Evolutionary conservation across 1,284 basidiomycete genomes (phyloP).

Genomic region (Caloboletus inedulis): DNA sequence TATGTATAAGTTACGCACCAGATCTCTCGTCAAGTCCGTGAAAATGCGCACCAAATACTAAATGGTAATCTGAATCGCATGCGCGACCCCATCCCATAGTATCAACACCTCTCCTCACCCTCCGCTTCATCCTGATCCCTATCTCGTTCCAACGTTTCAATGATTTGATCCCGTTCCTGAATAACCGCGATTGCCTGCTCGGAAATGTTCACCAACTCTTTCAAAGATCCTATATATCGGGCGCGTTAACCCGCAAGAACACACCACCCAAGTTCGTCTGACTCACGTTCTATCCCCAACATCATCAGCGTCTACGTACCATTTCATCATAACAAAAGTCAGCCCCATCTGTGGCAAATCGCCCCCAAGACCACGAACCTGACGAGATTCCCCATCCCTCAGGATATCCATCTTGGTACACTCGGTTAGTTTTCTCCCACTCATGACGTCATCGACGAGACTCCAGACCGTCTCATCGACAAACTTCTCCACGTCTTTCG

Average conservation of each 20-base stretch:
- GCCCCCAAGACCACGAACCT: constrained; percentile 36
- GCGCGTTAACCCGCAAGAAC: not conserved
- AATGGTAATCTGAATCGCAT: not conserved
- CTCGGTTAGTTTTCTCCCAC: constrained; percentile 38
- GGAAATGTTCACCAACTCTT: constrained; percentile 22
- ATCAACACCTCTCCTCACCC: not conserved
- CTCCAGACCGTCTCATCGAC: constrained; percentile 40
- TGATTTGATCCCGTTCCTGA: constrained; percentile 21
- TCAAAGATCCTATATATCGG: constrained; percentile 23
- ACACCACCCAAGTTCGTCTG: not conserved
- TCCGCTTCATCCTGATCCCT: constrained; percentile 2
- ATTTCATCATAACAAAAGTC: not conserved
- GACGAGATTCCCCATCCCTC: constrained; percentile 46
- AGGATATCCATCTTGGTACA: constrained; percentile 46
- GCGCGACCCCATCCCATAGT: too few species aligned
- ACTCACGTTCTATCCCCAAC: constrained; percentile 54
- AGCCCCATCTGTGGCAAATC: not conserved
- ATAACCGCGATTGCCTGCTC: constrained; percentile 23
- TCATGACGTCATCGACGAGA: constrained; percentile 50
- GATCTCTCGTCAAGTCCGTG: not conserved
- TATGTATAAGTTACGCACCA: not conserved
- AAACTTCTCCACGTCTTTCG: constrained; percentile 16
- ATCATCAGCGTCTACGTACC: constrained; percentile 46
- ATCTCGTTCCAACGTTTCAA: constrained; percentile 6
- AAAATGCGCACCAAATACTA: not conserved